Evolutionary conservation across 2,329 filamentous ascomycete genomes (phyloP).

Genomic region (Clarireedia monteithiana): DNA sequence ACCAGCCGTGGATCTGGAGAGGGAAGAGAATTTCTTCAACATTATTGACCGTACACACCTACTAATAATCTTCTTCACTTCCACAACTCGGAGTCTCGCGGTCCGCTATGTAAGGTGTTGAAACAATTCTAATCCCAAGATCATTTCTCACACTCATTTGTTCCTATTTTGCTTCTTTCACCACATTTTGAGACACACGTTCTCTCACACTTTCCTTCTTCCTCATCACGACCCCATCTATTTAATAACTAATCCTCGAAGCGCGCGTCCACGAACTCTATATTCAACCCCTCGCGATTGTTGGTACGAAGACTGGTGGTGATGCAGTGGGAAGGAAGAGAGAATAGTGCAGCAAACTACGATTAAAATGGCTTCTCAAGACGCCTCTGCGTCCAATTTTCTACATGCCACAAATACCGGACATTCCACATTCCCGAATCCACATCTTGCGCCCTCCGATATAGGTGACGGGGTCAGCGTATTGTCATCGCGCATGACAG

Average conservation of each 20-base stretch:
- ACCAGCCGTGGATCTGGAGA: no score
- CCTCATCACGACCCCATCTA: background rate
- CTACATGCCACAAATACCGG: slow-evolving; percentile 14
- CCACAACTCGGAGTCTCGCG: background rate
- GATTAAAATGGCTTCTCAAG: slow-evolving; percentile 20
- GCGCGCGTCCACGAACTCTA: background rate
- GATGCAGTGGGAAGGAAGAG: background rate
- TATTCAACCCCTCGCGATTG: background rate
- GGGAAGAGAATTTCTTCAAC: no score
- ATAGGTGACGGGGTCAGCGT: slow-evolving; percentile 37
- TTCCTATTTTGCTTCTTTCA: background rate
- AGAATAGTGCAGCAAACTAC: background rate
- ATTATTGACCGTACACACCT: background rate
- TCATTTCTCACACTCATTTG: slow-evolving; percentile 8
- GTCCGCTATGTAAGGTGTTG: slow-evolving; percentile 4
- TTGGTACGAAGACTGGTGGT: background rate
- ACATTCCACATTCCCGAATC: slow-evolving; percentile 15
- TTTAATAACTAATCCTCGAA: background rate
- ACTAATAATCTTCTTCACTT: background rate
- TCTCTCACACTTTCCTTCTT: background rate
- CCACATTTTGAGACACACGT: background rate
- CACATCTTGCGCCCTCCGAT: slow-evolving; percentile 22
- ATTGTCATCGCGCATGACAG: slow-evolving; percentile 49
- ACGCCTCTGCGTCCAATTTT: slow-evolving; percentile 12
- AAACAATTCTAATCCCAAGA: background rate